These are phyloP conservation scores for Penicillium sp. DNA, from an alignment of 2,329 filamentous ascomycete species.

Conservation along the genomic window DNA sequence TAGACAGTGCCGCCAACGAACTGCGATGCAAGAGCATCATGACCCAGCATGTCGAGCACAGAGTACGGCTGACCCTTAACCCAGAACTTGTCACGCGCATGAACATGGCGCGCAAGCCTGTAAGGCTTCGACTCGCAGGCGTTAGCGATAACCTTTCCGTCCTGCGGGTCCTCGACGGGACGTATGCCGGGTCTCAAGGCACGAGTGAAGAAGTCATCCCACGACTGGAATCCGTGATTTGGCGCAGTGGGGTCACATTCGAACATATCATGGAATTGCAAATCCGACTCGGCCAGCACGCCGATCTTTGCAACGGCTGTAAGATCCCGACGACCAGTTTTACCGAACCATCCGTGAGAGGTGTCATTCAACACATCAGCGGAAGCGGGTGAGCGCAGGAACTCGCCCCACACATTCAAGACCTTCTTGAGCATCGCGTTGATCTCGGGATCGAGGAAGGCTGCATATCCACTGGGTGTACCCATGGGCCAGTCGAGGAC, in stretches of 20 bases:
- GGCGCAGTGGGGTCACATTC: conserved; percentile 28
- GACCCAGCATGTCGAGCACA: conserved; percentile 61
- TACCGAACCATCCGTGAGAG: conserved; percentile 56
- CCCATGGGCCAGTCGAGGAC: conserved; percentile 62
- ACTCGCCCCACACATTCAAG: conserved; percentile 57
- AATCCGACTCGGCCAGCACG: conserved; percentile 16
- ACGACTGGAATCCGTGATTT: conserved; percentile 59
- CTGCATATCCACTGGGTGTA: conserved; percentile 54
- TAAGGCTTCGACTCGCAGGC: conserved; percentile 65
- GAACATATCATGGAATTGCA: conserved; percentile 34
- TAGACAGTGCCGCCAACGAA: conserved; percentile 68
- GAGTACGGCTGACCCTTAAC: conserved; percentile 70
- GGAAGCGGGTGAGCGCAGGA: conserved; percentile 53
- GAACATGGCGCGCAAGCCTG: conserved; percentile 52
- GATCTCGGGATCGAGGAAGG: conserved; percentile 55
- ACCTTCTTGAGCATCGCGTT: conserved; percentile 55
- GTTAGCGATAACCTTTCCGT: conserved; percentile 57
- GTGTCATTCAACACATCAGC: conserved; percentile 50
- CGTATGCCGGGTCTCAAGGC: conserved; percentile 55
- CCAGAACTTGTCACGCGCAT: conserved; percentile 64
- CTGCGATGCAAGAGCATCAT: conserved; percentile 51
- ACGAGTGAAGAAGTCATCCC: conserved; percentile 71
- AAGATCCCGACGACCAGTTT: conserved; percentile 50
- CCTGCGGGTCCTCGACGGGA: conserved; percentile 57
- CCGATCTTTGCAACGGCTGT: conserved; percentile 27